Base-by-base conservation (phyloP, 1,284 basidiomycete genomes). In the Grifola frondosa region DNA sequence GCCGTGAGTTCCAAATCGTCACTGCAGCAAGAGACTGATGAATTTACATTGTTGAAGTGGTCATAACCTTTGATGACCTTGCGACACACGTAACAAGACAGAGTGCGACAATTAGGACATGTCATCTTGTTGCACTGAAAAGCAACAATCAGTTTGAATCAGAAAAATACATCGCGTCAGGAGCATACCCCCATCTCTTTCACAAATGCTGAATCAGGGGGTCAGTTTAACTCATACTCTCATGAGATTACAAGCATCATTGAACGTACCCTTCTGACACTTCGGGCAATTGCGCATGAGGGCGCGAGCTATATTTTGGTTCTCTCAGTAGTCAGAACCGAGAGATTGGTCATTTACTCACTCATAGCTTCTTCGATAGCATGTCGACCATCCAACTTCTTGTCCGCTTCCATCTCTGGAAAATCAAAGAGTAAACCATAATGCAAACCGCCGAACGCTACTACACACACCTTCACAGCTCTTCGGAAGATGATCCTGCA, bases 351-450 rank as follows among this genome's bases (percentile, higher is more conserved):
- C 41, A 33, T 6, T 19, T 6, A 57, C 79, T 35, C 54, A 86
- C 87, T 88, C 91, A 95, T 93, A 4, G 91, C 91, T 61, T 95
- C 91, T 59, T 94, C 91, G 26, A 95, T 74, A 0, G 74, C 62
- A 66, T 94, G 91, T 37, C 81, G 75, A 9, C 76, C 82, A 63
- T 89, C 78, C 7, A 92, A 64, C 42, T 79, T 77, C 47, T 76
- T 80, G 59, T 92, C 88, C 6, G 81, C 74, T 47, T 84, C 83
- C 46, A 77, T 69, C 63, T 91, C 86, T 87, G 51, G 21, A 46
- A 37, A 34, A 29, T 10, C 26, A 21, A 30, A 13, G 23, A 33
- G 10, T 3, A 17, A 24, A 23, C 6, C 30, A 36, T 12, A 35
- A 6, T 30, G 19, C n/a, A 31, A 20, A 22, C 35, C 8, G 2